Base-by-base conservation (phyloP, 805 yeast genomes). In the Wickerhamiella hasegawae region DNA sequence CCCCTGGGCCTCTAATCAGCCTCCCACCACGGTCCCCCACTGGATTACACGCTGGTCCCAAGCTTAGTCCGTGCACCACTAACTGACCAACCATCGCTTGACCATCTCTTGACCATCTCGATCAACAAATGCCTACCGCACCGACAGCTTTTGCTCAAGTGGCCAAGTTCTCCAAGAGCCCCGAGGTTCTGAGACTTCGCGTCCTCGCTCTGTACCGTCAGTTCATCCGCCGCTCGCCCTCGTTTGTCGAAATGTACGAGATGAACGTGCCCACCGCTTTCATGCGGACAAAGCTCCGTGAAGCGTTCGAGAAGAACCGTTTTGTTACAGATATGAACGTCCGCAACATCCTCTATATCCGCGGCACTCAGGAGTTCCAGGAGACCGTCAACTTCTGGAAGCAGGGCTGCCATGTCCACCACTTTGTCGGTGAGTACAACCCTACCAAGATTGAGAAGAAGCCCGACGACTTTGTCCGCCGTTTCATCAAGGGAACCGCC, bases 301-400 rank as follows among this genome's bases (percentile, higher is more conserved):
- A 81, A 58, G 90, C 82, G 58, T 82, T 82, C 47, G 94, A 82
- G 59, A 75, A 92, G 62, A 68, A 81, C 51, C 67, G 93, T 51
- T 81, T 64, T 52, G 82, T 80, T 35, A 61, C 62, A 35, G 82
- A 77, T 50, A 54, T 76, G 45, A 70, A 71, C 23, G 69, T 76
- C 31, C 65, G 68, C 43, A 82, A 81, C 57, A 67, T 78, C 14
- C 63, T 82, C 39, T 71, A 71, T 45, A 73, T 79, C 61, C 78
- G 80, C 62, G 93, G 87, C 5, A 84, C 79, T 51, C 79, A 79
- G 90, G 94, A 82, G 56, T 82, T 73, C 59, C 94, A 81, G 60
- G 93, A 81, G 53, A 66, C 80, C 51, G 68, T 76, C 49, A 82
- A 82, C 60, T 81, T 81, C 63, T 81, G 94, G 93, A 82, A 81